These are phyloP conservation scores for Nakaseomyces uthaithaninus DNA, from an alignment of 1,139 yeast genomes.

Conservation along the genomic window DNA sequence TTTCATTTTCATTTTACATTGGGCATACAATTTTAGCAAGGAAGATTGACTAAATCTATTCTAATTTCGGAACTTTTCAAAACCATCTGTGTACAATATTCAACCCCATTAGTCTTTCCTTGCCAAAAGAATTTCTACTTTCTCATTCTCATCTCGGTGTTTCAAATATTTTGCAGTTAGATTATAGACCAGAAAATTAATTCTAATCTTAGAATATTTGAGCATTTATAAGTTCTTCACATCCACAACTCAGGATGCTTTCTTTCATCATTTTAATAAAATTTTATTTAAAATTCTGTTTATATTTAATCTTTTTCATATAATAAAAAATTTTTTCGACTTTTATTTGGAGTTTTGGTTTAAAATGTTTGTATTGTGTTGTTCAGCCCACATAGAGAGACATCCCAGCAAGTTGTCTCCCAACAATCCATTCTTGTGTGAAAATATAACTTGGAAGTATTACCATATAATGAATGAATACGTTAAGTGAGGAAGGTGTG, in stretches of 20 bases:
- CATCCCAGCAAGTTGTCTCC: no score
- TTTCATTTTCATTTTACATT: background rate
- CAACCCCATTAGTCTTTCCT: background rate
- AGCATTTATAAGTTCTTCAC: constrained; percentile 1
- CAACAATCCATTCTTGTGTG: no score
- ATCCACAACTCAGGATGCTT: no score
- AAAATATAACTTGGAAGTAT: no score
- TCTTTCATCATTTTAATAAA: background rate
- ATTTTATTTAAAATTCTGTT: background rate
- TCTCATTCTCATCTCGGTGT: background rate
- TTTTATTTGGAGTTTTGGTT: background rate
- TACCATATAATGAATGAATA: no score
- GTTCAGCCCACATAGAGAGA: no score
- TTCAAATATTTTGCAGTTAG: background rate
- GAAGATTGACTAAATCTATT: background rate
- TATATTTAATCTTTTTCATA: background rate
- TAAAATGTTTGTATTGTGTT: background rate
- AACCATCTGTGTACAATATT: constrained; percentile 3
- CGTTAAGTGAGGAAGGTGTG: no score
- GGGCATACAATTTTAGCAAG: background rate
- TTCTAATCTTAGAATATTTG: background rate
- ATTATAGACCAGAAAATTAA: background rate
- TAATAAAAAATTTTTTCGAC: background rate
- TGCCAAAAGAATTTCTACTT: background rate
- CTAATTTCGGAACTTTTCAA: background rate